Percentiles rank a stretch among this genome's conserved stretches.
phyloP scores from a whole-genome alignment of 2,329 filamentous ascomycete species.

The Paramyrothecium sp. region DNA sequence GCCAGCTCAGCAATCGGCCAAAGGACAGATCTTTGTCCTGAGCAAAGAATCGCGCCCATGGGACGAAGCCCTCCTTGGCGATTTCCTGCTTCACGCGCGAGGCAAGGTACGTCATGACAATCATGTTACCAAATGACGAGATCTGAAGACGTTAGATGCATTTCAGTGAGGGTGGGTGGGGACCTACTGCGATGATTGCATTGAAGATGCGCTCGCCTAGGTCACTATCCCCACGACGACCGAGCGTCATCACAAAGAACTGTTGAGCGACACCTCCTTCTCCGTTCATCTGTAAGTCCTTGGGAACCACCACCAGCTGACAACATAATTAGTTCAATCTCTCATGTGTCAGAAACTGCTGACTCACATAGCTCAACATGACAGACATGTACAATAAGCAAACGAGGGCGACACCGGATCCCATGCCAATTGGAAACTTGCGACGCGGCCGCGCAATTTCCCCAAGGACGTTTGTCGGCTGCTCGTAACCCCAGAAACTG shows the following conservation, averaged over 20 bases:
- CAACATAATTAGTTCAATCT: not conserved
- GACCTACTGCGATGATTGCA: constrained; percentile 27
- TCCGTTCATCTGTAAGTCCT: constrained; percentile 13
- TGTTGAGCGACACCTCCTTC: constrained; percentile 23
- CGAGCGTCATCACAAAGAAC: constrained; percentile 32
- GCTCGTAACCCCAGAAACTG: constrained; percentile 32
- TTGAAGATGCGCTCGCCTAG: constrained; percentile 37
- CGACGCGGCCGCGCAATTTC: constrained; percentile 27
- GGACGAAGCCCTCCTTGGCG: constrained; percentile 56
- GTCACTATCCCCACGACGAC: constrained; percentile 8
- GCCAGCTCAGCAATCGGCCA: constrained; percentile 27
- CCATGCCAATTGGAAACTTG: constrained; percentile 28
- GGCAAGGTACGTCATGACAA: constrained; percentile 56
- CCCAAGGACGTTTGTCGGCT: constrained; percentile 34
- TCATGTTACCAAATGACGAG: constrained; percentile 54
- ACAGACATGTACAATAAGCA: constrained; percentile 32
- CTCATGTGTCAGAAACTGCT: too few species aligned
- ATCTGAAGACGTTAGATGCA: constrained; percentile 37
- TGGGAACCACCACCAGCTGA: constrained; percentile 39
- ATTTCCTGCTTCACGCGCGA: constrained; percentile 61
- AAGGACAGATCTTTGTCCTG: constrained; percentile 31
- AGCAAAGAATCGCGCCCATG: constrained; percentile 47
- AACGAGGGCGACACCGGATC: constrained; percentile 24
- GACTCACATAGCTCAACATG: constrained; percentile 33
- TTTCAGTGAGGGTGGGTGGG: not conserved